Evolutionary conservation across 2,329 filamentous ascomycete genomes (phyloP).

Genomic region (Exophiala spinifera): DNA sequence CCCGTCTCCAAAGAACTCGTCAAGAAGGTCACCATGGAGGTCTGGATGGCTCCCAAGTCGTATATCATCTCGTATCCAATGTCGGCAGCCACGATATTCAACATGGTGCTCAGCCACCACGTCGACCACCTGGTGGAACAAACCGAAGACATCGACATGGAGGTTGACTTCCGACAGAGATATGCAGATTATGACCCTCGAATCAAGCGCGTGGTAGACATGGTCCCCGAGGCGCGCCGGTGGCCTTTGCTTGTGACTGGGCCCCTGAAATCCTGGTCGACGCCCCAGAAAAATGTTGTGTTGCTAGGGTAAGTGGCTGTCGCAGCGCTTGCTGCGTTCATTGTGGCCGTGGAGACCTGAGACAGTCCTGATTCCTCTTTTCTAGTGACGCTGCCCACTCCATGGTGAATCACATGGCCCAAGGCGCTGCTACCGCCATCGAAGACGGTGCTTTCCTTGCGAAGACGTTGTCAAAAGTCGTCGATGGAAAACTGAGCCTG

Average conservation of each 20-base stretch:
- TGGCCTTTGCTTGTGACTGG: conserved; percentile 47
- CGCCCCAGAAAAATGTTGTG: conserved; percentile 40
- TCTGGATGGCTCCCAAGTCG: conserved; percentile 42
- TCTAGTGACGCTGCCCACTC: conserved; percentile 40
- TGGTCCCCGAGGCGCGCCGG: conserved; percentile 36
- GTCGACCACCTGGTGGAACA: conserved; percentile 37
- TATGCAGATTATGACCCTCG: conserved; percentile 47
- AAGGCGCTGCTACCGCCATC: conserved; percentile 45
- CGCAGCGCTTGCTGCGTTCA: too few species aligned
- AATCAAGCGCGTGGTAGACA: conserved; percentile 42
- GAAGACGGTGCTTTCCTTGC: conserved; percentile 45
- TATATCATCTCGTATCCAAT: conserved; percentile 50
- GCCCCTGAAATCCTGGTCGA: conserved; percentile 42
- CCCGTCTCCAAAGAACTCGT: conserved; percentile 40
- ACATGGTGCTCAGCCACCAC: conserved; percentile 47
- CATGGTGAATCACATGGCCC: conserved; percentile 46
- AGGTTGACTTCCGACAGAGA: conserved; percentile 40
- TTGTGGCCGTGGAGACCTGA: too few species aligned
- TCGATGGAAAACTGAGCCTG: conserved; percentile 34
- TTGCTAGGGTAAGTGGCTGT: conserved; percentile 42
- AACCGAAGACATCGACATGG: conserved; percentile 40
- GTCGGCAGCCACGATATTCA: conserved; percentile 44
- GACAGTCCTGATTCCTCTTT: too few species aligned
- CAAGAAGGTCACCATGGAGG: conserved; percentile 44
- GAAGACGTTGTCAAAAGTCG: conserved; percentile 36